phyloP scores from a whole-genome alignment of 2,329 filamentous ascomycete genomes.

The Penicillium sp. region DNA sequence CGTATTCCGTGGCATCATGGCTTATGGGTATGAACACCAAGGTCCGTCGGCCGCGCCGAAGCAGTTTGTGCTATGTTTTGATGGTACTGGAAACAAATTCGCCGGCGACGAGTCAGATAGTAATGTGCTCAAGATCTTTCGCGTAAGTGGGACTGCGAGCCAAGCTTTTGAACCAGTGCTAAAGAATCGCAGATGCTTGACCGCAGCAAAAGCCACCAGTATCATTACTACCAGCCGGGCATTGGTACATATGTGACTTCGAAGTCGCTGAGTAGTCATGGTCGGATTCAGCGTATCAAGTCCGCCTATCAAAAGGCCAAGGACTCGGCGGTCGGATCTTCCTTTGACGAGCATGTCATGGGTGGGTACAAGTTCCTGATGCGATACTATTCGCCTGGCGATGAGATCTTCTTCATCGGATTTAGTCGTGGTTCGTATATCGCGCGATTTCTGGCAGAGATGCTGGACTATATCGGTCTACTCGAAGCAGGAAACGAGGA shows the following conservation, averaged over 20 bases:
- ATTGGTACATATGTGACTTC: conserved; percentile 40
- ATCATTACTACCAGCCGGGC: conserved; percentile 39
- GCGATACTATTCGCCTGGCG: conserved; percentile 57
- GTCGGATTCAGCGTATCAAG: conserved; percentile 47
- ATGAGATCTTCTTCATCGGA: conserved; percentile 62
- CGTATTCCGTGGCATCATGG: conserved; percentile 8
- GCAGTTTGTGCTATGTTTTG: conserved; percentile 38
- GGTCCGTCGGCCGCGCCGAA: conserved; percentile 22
- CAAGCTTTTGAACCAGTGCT: neutral
- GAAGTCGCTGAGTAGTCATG: conserved; percentile 28
- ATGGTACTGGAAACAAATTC: conserved; percentile 41
- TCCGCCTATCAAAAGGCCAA: conserved; percentile 33
- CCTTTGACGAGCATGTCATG: conserved; percentile 74
- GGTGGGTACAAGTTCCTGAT: conserved; percentile 73
- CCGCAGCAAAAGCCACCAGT: conserved; percentile 33
- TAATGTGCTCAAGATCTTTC: conserved; percentile 42
- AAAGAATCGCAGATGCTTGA: conserved; percentile 31
- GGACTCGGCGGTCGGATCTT: conserved; percentile 69
- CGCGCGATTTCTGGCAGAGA: conserved; percentile 67
- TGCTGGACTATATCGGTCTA: conserved; percentile 74
- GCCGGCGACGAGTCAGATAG: conserved; percentile 39
- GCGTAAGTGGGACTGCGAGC: conserved; percentile 23
- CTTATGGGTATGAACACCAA: conserved; percentile 14
- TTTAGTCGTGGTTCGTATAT: conserved; percentile 67
- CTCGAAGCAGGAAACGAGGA: conserved; percentile 76